Evolutionary conservation across 2,329 filamentous ascomycete species (phyloP).

Genomic region (Lizonia empirigonia): DNA sequence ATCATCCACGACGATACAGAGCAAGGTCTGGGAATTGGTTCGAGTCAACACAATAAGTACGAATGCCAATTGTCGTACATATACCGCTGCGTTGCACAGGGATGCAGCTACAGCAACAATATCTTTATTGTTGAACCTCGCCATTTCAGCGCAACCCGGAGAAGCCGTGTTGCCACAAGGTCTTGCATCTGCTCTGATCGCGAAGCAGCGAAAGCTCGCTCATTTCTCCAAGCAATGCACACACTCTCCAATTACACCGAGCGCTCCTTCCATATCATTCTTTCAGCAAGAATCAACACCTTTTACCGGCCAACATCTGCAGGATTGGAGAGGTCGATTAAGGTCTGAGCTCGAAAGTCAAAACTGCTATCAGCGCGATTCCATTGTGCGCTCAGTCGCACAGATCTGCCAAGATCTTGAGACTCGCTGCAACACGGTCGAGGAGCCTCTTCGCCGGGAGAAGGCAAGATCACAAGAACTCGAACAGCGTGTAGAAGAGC

Average conservation of each 20-base stretch:
- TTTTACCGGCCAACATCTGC: conserved; percentile 34
- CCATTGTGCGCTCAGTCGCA: conserved; percentile 56
- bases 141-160: conserved; percentile 24
- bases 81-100: conserved; percentile 18
- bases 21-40: conserved; percentile 27
- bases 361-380: conserved; percentile 51
- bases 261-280: conserved; percentile 29
- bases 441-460: conserved; percentile 59
- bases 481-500: conserved; percentile 36
- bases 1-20: conserved; percentile 33
- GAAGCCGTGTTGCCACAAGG: conserved; percentile 23
- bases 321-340: conserved; percentile 59
- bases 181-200: conserved; percentile 31
- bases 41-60: background rate
- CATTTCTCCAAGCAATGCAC: conserved; percentile 19
- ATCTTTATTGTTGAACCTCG: conserved; percentile 36
- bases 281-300: conserved; percentile 51
- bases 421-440: conserved; percentile 59
- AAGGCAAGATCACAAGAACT: conserved; percentile 44
- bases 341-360: conserved; percentile 50
- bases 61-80: conserved; percentile 20
- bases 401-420: conserved; percentile 63
- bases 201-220: conserved; percentile 35
- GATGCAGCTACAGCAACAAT: conserved; percentile 31
- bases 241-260: conserved; percentile 14